Percentiles rank a stretch among this genome's conserved stretches.
phyloP scores from a whole-genome alignment of 202 grass and related monocot genomes.

The Carex arenaria region DNA sequence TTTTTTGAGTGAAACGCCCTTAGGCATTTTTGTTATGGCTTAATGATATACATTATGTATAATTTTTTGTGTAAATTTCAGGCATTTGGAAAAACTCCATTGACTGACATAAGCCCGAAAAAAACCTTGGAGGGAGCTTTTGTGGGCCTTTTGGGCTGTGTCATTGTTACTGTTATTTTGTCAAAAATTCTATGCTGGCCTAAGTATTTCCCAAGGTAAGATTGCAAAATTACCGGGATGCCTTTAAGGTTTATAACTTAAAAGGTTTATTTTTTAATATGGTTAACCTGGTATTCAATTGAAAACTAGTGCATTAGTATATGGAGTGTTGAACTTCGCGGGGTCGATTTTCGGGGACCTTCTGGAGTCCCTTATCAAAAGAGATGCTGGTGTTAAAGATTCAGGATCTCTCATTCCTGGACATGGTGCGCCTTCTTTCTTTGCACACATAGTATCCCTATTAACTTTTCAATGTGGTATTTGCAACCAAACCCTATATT shows the following conservation, averaged over 20 bases:
- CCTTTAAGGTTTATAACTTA: constrained; percentile 12
- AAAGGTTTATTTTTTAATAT: not conserved
- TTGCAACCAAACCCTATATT: not conserved
- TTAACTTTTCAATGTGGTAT: not conserved
- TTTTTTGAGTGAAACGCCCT: too few relatives aligned
- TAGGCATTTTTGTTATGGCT: not conserved
- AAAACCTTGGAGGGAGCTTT: constrained; percentile 94
- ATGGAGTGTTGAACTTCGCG: constrained; percentile 78
- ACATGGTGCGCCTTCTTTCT: constrained; percentile 52
- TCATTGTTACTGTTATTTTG: constrained; percentile 59
- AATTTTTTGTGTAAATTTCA: constrained; percentile 36
- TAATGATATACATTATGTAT: not conserved
- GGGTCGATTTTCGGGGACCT: constrained; percentile 94
- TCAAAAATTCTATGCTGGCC: constrained; percentile 66
- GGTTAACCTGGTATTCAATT: constrained; percentile 30
- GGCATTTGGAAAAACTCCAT: constrained; percentile 85
- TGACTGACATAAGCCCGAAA: constrained; percentile 92
- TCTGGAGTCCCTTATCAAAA: constrained; percentile 88
- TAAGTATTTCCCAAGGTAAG: constrained; percentile 58
- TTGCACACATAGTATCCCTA: not conserved
- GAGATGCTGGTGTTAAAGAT: constrained; percentile 93
- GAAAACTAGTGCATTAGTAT: constrained; percentile 62
- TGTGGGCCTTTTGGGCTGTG: constrained; percentile 78
- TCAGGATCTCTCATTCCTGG: constrained; percentile 95
- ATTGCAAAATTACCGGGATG: not conserved